Evolutionary conservation across 192 early-diverging fungal species (phyloP).

Genomic region (Linnemannia elongata): DNA sequence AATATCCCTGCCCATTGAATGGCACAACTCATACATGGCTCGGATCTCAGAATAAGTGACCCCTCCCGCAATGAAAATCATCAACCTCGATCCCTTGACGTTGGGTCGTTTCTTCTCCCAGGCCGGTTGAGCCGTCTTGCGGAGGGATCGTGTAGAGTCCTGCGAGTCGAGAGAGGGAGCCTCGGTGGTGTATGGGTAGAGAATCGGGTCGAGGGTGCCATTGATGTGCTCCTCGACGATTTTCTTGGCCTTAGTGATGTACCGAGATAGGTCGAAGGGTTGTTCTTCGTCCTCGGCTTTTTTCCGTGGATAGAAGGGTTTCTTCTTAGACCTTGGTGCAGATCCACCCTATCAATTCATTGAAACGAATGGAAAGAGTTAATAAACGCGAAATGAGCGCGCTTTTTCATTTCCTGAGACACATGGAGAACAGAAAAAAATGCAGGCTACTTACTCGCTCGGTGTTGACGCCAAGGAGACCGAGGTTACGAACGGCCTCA

Average conservation of each 20-base stretch:
- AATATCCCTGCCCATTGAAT: conserved; percentile 75
- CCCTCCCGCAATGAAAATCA: conserved; percentile 88
- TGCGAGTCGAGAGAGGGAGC: conserved; percentile 35
- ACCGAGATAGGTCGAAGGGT: conserved; percentile 83
- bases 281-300: conserved; percentile 71
- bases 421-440: background rate
- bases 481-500: conserved; percentile 85
- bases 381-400: background rate
- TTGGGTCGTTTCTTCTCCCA: conserved; percentile 53
- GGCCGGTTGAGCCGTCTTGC: conserved; percentile 45
- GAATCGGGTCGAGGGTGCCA: conserved; percentile 65
- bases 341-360: conserved; percentile 33
- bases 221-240: conserved; percentile 71
- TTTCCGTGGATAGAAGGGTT: conserved; percentile 68
- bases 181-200: conserved; percentile 75
- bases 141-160: conserved; percentile 49
- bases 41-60: conserved; percentile 83
- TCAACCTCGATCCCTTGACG: conserved; percentile 69
- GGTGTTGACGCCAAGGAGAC: conserved; percentile 74
- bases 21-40: conserved; percentile 74
- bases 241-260: conserved; percentile 80
- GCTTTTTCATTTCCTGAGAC: background rate
- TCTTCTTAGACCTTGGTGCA: conserved; percentile 67
- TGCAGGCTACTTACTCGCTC: conserved; percentile 46
- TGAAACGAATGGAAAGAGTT: conserved; percentile 22